Conservation (phyloP, 306 rosid species). For the Vigna reflexopilosa region DNA sequence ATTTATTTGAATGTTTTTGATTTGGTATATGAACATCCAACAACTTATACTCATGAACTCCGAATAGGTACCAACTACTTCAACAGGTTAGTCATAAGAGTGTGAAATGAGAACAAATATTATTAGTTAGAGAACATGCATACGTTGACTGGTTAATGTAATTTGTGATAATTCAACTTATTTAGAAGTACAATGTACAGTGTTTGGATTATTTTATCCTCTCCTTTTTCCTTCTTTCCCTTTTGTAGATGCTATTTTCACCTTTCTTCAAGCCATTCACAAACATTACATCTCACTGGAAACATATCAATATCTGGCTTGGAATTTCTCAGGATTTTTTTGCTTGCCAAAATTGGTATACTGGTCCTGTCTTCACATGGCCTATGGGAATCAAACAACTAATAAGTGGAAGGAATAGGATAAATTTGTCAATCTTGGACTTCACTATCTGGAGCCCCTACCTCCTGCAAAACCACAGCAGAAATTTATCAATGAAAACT, state of each 20-base stretch:
- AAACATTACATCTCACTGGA: slow-evolving; percentile 23
- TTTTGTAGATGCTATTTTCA: slow-evolving; percentile 33
- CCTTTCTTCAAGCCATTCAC: slow-evolving; percentile 17
- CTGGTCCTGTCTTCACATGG: slow-evolving; percentile 10
- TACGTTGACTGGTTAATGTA: not conserved
- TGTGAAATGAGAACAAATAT: not conserved
- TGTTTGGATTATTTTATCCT: slow-evolving; percentile 31
- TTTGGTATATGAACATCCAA: not conserved
- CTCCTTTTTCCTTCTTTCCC: not conserved
- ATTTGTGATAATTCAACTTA: not conserved
- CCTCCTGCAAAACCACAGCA: slow-evolving; percentile 43
- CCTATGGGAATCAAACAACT: slow-evolving; percentile 33
- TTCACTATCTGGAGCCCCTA: not conserved
- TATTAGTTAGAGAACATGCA: not conserved
- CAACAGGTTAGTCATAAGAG: slow-evolving; percentile 2
- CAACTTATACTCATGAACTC: not conserved
- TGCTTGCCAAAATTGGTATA: slow-evolving; percentile 31
- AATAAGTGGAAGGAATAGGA: slow-evolving; percentile 17
- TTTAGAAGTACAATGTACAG: not conserved
- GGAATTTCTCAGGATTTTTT: not conserved
- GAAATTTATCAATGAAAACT: slow-evolving; percentile 8
- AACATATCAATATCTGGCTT: not conserved
- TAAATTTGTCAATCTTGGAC: slow-evolving; percentile 21
- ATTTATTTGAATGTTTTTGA: not conserved
- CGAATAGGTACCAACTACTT: not conserved